Evolutionary conservation across 1,284 basidiomycete genomes (phyloP), one percentile per base, ranked within the genome.

Genomic region (Trichosporon coremiiforme): DNA sequence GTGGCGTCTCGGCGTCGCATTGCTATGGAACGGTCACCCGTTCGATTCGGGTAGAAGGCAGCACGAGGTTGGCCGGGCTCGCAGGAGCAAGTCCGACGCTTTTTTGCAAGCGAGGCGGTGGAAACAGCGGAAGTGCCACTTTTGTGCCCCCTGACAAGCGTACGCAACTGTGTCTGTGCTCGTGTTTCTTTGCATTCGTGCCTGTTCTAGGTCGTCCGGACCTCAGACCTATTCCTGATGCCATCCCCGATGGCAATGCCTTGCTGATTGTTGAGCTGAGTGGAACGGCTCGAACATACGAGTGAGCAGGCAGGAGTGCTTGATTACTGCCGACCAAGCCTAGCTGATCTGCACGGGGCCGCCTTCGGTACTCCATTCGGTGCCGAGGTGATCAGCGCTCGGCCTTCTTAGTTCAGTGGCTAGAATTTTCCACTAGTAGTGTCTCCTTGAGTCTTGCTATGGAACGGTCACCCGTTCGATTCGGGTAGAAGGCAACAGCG

Each of bases 351-450:
- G n/a, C n/a, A n/a, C n/a, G n/a, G n/a, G n/a, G n/a, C n/a, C 4
- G 47, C 47, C 47, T 6, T 53, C n/a, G n/a, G 47, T 22, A 53
- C 47, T 22, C 47, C 47, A 20, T 10, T 53, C 47, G n/a, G n/a
- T 20, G 47, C n/a, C 20, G n/a, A 22, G 20, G 20, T 15, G 47
- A 53, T 53, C 47, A 53, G 47, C 20, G 47, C 20, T 53, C 20
- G 47, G 47, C 47, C 47, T 53, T 53, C 47, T 53, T 53, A 53
- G 47, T 53, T 53, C 47, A 53, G 47, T 53, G 47, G 47, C 47
- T 53, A 53, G 47, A 53, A 53, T 53, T 53, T 53, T 53, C 47
- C 47, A 53, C 47, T 53, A 53, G 47, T 53, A 53, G 47, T 53
- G 47, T 53, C 47, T 53, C 47, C 9, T 22, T 3, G 47, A 53